phyloP scores from a whole-genome alignment of 306 rosid genomes.

The Vicia sativa region DNA sequence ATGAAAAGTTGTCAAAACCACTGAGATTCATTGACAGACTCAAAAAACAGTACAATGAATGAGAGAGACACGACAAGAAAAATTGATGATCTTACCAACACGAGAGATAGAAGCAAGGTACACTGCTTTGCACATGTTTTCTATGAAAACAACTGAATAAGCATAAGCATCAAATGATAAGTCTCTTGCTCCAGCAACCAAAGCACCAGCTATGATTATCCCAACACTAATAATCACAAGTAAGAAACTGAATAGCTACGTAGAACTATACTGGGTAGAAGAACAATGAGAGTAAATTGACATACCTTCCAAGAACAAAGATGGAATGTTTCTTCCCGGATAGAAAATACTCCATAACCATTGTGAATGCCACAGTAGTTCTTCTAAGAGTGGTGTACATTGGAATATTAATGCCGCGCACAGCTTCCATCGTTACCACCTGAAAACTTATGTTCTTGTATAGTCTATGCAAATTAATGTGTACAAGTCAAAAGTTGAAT shows the following conservation, averaged over 20 bases:
- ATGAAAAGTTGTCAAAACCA: slow-evolving; percentile 37
- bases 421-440: slow-evolving; percentile 78
- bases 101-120: slow-evolving; percentile 68
- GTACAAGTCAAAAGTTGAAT: not conserved
- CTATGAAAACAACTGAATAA: slow-evolving; percentile 57
- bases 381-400: slow-evolving; percentile 81
- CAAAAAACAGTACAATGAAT: slow-evolving; percentile 9
- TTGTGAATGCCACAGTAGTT: slow-evolving; percentile 67
- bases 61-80: slow-evolving; percentile 23
- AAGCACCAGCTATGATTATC: slow-evolving; percentile 59
- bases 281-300: slow-evolving; percentile 17
- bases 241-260: not conserved
- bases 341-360: slow-evolving; percentile 65
- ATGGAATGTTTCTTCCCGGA: slow-evolving; percentile 58
- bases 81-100: slow-evolving; percentile 50
- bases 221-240: slow-evolving; percentile 59
- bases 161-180: slow-evolving; percentile 63
- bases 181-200: slow-evolving; percentile 74
- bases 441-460: slow-evolving; percentile 27
- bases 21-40: slow-evolving; percentile 2
- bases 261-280: not conserved
- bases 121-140: slow-evolving; percentile 68
- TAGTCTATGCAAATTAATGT: not conserved
- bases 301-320: slow-evolving; percentile 61
- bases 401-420: slow-evolving; percentile 68